Evolutionary conservation across 495 filamentous ascomycete species (phyloP).

Genomic region (Aspergillus funiculosus): DNA sequence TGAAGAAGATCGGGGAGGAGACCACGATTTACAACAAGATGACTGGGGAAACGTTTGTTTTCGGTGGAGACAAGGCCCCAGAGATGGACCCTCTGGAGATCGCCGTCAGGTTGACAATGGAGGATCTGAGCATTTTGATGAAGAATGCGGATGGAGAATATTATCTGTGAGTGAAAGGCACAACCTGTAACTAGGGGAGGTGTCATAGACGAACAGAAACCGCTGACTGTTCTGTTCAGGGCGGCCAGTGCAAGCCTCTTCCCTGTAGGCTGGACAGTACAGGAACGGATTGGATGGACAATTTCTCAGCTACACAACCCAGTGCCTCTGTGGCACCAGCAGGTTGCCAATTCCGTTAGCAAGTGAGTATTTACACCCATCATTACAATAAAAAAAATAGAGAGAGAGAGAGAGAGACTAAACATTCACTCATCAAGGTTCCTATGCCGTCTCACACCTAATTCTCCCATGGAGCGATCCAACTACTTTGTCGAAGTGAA

Average conservation of each 20-base stretch:
- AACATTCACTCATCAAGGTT: slow-evolving; percentile 30
- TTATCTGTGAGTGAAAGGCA: slow-evolving; percentile 38
- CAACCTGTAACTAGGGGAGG: not conserved
- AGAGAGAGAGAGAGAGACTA: not conserved
- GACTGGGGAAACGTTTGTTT: slow-evolving; percentile 43
- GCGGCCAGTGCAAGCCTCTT: slow-evolving; percentile 54
- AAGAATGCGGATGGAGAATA: slow-evolving; percentile 45
- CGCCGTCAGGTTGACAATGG: slow-evolving; percentile 52
- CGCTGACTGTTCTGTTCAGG: slow-evolving; percentile 21
- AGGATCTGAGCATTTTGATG: slow-evolving; percentile 52
- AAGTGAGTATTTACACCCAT: slow-evolving; percentile 34
- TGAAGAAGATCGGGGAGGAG: slow-evolving; percentile 24
- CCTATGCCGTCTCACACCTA: slow-evolving; percentile 41
- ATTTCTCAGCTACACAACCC: slow-evolving; percentile 48
- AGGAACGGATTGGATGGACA: slow-evolving; percentile 50
- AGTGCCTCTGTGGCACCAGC: slow-evolving; percentile 51
- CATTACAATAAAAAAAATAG: not conserved
- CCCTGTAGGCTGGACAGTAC: slow-evolving; percentile 52
- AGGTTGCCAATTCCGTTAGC: slow-evolving; percentile 46
- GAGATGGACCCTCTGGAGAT: slow-evolving; percentile 48
- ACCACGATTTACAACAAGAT: slow-evolving; percentile 42
- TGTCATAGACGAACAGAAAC: not conserved
- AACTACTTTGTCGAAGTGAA: slow-evolving; percentile 52
- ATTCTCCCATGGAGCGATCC: slow-evolving; percentile 47
- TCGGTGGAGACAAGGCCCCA: slow-evolving; percentile 26